Evolutionary conservation across 805 yeast species (phyloP), one percentile per base, ranked within the genome.

Genomic region (Yamadazyma phyllophila): DNA sequence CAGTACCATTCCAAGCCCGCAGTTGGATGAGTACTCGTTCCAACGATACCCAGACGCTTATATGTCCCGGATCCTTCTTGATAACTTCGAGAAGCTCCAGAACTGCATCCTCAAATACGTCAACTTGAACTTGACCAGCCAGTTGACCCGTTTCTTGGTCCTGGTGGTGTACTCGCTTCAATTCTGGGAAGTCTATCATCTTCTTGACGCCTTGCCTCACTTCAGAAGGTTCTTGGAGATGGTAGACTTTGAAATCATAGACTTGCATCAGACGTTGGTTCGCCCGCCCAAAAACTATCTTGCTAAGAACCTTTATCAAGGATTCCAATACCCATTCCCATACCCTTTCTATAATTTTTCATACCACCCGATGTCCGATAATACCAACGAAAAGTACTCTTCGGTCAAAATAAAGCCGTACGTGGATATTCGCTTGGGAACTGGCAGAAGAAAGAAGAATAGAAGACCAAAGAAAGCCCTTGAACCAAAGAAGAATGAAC

Each of bases 101-200:
- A 53, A 56, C 49, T 60, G 69, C 30, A 55, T 66, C 7, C 58
- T 66, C 3, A 60, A 62, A 43, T 71, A 71, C 51, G 62, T 62
- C 55, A 69, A 71, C 53, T 49, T 71, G 40, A 56, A 71, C 1
- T 53, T 72, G n/a, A 55, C 71, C 8, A 62, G 72, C 10, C 69
- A 62, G 29, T 52, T 70, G n/a, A 71, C 73, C n/a, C 61, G 61
- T 44, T 72, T 55, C 47, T 48, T 67, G 45, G 77, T 72, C 15
- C 66, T 65, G 37, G 47, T 71, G 29, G 58, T 71, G 9, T 69
- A 72, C 50, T 53, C 61, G 12, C 53, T 72, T 12, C 66, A 71
- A 47, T 72, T 68, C 50, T 72, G 77, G 77, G 77, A 72, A 47
- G 60, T 69, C 7, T 70, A 71, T 50, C 77, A 72, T 52, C 57